phyloP scores from a whole-genome alignment of 2,329 filamentous ascomycete species.

The Aspergillus arachidicola region DNA sequence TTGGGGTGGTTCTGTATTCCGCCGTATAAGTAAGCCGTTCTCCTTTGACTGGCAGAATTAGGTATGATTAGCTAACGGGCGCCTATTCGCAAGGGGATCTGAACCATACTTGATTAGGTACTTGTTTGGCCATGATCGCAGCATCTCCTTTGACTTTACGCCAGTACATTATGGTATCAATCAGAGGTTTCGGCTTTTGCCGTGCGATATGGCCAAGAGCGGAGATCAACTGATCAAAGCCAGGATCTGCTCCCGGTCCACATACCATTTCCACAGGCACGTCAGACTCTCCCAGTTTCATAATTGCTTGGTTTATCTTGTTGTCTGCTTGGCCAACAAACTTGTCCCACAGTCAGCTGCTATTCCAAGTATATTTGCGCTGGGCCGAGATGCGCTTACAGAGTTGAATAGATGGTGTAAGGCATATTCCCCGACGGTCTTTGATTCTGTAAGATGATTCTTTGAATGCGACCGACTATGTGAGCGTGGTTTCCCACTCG shows the following conservation, averaged over 20 bases:
- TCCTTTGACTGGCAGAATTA: conserved; percentile 32
- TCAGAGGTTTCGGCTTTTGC: conserved; percentile 89
- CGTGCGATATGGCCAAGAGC: conserved; percentile 93
- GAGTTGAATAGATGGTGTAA: conserved; percentile 95
- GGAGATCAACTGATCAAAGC: conserved; percentile 91
- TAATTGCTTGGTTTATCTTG: conserved; percentile 87
- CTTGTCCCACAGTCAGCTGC: conserved; percentile 46
- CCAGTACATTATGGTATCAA: conserved; percentile 98
- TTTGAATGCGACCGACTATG: conserved; percentile 77
- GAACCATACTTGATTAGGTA: conserved; percentile 33
- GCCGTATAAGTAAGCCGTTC: conserved; percentile 58
- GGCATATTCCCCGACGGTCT: conserved; percentile 97
- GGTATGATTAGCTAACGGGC: conserved; percentile 7
- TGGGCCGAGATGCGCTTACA: conserved; percentile 51
- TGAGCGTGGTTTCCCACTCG: conserved; percentile 66
- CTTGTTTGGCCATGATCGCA: conserved; percentile 66
- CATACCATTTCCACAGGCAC: conserved; percentile 87
- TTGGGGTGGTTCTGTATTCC: conserved; percentile 74
- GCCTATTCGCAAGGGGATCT: background rate
- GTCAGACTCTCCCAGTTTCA: conserved; percentile 76
- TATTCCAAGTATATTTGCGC: background rate
- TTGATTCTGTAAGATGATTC: conserved; percentile 71
- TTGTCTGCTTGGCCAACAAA: conserved; percentile 97
- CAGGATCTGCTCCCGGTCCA: conserved; percentile 81
- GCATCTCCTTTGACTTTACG: conserved; percentile 93